phyloP scores from a whole-genome alignment of 2,329 filamentous ascomycete genomes.

The Diaporthe citriasiana region DNA sequence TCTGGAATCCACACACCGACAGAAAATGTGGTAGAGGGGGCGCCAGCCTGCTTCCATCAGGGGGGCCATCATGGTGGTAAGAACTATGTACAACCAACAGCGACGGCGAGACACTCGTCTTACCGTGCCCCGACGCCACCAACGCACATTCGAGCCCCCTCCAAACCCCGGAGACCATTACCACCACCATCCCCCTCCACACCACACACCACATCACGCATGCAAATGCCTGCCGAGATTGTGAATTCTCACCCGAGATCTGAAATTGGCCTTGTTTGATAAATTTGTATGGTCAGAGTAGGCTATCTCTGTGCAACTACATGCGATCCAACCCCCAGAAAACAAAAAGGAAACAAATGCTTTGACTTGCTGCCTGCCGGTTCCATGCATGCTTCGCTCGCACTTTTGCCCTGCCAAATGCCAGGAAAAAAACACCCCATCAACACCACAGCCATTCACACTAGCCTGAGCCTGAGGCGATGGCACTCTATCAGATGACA shows the following conservation, averaged over 20 bases:
- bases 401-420: conserved; percentile 25
- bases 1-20: conserved; percentile 21
- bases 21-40: neutral
- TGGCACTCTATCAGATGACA: conserved; percentile 8
- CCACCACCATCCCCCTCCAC: neutral
- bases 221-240: conserved; percentile 27
- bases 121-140: conserved; percentile 11
- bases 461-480: conserved; percentile 4
- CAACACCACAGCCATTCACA: neutral
- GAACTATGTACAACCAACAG: conserved; percentile 40
- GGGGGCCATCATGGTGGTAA: conserved; percentile 26
- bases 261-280: conserved; percentile 15
- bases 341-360: conserved; percentile 16
- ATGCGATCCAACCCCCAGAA: neutral
- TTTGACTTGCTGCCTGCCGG: conserved; percentile 33
- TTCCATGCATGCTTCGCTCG: conserved; percentile 36
- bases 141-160: neutral
- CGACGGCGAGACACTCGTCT: conserved; percentile 21
- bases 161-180: neutral
- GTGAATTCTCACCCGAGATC: conserved; percentile 24
- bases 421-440: conserved; percentile 8
- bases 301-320: conserved; percentile 5
- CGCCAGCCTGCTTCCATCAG: neutral
- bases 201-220: conserved; percentile 9
- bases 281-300: conserved; percentile 17